Percentiles rank a stretch among this genome's conserved stretches.
phyloP scores from a whole-genome alignment of 768 basidiomycete genomes.

The Xerocomus brunneocitrinus region DNA sequence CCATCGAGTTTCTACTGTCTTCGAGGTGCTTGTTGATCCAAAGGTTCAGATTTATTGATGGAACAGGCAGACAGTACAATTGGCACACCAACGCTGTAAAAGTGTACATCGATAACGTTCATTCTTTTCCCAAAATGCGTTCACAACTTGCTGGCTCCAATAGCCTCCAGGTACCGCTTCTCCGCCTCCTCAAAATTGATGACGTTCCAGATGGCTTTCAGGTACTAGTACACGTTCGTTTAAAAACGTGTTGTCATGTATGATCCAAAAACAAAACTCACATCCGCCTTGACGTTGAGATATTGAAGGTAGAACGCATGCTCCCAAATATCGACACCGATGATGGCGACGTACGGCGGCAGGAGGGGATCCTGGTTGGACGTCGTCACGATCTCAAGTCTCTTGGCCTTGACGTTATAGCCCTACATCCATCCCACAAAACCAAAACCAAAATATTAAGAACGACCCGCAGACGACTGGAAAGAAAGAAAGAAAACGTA shows the following conservation, averaged over 20 bases:
- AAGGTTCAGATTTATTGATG: no score
- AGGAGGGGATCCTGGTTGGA: constrained; percentile 94
- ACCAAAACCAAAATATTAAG: background rate
- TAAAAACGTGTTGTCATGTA: background rate
- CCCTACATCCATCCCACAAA: constrained; percentile 44
- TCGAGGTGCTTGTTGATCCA: no score
- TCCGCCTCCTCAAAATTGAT: constrained; percentile 75
- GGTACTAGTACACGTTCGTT: constrained; percentile 42
- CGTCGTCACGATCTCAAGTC: constrained; percentile 86
- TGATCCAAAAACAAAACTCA: constrained; percentile 40
- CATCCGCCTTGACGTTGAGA: constrained; percentile 90
- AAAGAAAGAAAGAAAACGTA: constrained; percentile 36
- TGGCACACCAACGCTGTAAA: background rate
- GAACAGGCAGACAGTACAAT: background rate
- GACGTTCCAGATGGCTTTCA: constrained; percentile 70
- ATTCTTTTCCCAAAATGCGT: background rate
- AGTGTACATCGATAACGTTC: background rate
- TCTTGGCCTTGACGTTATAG: constrained; percentile 56
- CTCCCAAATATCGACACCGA: constrained; percentile 95
- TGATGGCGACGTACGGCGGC: constrained; percentile 62
- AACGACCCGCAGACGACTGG: background rate
- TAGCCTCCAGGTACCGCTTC: constrained; percentile 48
- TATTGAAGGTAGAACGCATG: constrained; percentile 97
- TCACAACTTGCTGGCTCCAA: constrained; percentile 32
- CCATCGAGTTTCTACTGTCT: no score